Evolutionary conservation across 2,329 filamentous ascomycete genomes (phyloP).

Genomic region (Ophiostoma populinum): DNA sequence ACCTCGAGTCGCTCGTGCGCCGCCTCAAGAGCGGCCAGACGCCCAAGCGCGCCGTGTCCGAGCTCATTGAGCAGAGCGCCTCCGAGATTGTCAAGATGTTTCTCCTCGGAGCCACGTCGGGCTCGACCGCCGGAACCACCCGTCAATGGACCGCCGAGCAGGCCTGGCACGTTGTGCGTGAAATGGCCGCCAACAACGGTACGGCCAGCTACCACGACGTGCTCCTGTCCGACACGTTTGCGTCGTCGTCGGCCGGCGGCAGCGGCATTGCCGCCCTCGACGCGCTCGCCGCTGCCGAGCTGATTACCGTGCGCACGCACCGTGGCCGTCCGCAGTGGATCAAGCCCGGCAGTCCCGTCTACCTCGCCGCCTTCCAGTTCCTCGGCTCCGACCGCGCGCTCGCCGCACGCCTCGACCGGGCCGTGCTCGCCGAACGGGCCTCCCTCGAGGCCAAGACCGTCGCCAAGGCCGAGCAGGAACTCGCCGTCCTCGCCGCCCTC

Average conservation of each 20-base stretch:
- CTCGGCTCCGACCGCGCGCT: constrained; percentile 58
- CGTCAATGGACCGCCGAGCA: constrained; percentile 63
- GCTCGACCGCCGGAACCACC: constrained; percentile 1
- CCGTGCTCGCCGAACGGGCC: constrained; percentile 49
- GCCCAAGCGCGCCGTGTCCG: constrained; percentile 61
- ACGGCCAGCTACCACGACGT: constrained; percentile 72
- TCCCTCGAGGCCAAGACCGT: constrained; percentile 59
- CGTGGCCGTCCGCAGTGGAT: constrained; percentile 67
- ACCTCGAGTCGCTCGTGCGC: constrained; percentile 85
- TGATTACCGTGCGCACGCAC: constrained; percentile 57
- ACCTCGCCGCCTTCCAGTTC: constrained; percentile 62
- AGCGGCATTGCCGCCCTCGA: constrained; percentile 58
- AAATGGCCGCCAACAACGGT: constrained; percentile 41
- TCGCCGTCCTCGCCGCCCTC: constrained; percentile 51
- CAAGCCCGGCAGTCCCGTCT: constrained; percentile 70
- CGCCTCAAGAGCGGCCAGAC: constrained; percentile 75
- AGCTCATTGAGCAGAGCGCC: constrained; percentile 78
- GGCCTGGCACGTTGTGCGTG: constrained; percentile 76
- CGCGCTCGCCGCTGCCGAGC: constrained; percentile 66
- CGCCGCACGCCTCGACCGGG: constrained; percentile 54
- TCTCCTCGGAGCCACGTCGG: constrained; percentile 37
- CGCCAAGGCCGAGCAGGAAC: constrained; percentile 62
- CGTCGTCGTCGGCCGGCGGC: constrained; percentile 28
- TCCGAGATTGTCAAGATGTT: constrained; percentile 91
- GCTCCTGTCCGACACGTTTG: constrained; percentile 59